Evolutionary conservation across 139 green algal genomes (phyloP).

Genomic region (Chlamydomonas asymmetrica): DNA sequence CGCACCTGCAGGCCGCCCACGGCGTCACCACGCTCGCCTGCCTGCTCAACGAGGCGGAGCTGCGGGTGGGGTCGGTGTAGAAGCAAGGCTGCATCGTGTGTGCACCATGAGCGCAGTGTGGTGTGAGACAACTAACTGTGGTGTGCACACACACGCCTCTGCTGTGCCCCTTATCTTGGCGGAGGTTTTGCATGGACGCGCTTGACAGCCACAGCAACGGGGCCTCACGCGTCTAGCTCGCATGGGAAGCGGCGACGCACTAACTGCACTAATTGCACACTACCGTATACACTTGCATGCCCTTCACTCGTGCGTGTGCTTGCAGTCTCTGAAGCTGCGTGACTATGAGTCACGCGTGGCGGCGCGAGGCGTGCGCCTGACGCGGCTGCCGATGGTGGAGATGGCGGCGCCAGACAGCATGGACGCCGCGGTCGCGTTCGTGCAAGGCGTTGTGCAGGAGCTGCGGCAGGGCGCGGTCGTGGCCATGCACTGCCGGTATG

Average conservation of each 20-base stretch:
- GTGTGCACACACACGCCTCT: no score
- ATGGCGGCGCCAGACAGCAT: slow-evolving; percentile 33
- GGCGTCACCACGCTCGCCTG: slow-evolving; percentile 22
- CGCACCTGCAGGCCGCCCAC: slow-evolving; percentile 12
- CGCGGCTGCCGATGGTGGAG: slow-evolving; percentile 42
- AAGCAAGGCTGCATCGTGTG: no score
- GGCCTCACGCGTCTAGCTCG: no score
- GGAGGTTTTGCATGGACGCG: no score
- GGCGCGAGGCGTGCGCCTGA: slow-evolving; percentile 13
- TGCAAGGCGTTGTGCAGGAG: slow-evolving; percentile 3
- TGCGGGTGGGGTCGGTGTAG: slow-evolving; percentile 29
- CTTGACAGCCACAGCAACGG: no score
- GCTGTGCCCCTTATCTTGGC: no score
- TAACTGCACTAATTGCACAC: no score
- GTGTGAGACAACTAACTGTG: no score
- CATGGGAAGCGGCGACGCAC: no score
- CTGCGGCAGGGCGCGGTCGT: not conserved
- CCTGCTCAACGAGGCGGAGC: slow-evolving; percentile 37
- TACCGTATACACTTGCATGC: no score
- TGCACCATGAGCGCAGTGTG: no score
- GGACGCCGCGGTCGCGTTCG: not conserved
- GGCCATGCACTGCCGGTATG: slow-evolving; percentile 22
- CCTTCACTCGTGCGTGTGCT: no score
- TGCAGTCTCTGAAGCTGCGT: slow-evolving; percentile 26
- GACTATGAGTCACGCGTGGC: slow-evolving; percentile 16